Conservation (phyloP, 306 rosid species). For the Cucurbita argyrosperma region DNA sequence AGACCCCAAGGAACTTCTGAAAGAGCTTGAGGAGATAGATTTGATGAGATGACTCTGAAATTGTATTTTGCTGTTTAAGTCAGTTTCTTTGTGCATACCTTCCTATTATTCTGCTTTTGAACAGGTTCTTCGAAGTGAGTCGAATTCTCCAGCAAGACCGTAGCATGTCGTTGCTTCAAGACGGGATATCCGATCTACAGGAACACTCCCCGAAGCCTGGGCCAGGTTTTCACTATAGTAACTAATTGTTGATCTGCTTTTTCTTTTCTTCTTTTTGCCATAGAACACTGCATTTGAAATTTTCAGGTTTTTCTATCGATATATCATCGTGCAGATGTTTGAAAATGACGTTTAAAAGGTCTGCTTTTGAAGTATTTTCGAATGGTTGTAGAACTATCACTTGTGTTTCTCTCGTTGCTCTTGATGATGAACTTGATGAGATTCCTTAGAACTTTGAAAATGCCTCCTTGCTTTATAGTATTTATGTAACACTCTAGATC, state of each 20-base stretch:
- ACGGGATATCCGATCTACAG: not conserved
- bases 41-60: not conserved
- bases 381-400: not conserved
- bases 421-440: not conserved
- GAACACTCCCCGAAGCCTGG: not conserved
- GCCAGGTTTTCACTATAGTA: slow-evolving; percentile 1
- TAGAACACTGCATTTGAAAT: not conserved
- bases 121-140: not conserved
- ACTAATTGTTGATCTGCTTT: not conserved
- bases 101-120: not conserved
- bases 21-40: not conserved
- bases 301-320: not conserved
- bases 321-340: not conserved
- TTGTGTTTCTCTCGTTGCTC: not conserved
- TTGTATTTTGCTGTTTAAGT: not conserved
- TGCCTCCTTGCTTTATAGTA: no score
- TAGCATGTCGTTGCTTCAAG: not conserved
- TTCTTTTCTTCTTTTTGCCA: not conserved
- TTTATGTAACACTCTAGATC: no score
- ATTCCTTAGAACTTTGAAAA: not conserved
- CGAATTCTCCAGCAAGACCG: not conserved
- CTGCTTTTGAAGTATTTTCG: not conserved
- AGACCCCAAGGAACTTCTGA: not conserved
- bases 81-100: not conserved
- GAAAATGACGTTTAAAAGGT: not conserved